These are phyloP conservation scores for Vigna radiata DNA, from an alignment of 306 rosid species.

Conservation along the genomic window DNA sequence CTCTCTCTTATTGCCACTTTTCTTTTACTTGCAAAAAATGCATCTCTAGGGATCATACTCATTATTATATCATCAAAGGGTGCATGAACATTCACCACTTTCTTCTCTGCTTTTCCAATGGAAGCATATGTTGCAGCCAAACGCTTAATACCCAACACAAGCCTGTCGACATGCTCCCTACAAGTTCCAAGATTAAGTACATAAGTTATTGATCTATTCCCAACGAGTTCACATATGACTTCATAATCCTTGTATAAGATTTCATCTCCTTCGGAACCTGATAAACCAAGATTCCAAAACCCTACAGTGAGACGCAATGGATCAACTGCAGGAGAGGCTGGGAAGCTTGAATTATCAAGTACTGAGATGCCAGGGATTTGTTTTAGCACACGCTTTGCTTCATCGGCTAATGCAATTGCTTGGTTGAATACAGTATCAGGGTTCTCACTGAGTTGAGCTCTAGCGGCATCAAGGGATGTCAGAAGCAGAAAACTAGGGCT, in stretches of 20 bases:
- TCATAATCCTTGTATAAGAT: slow-evolving; percentile 60
- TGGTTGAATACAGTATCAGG: slow-evolving; percentile 59
- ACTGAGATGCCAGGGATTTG: slow-evolving; percentile 63
- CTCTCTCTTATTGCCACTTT: slow-evolving; percentile 62
- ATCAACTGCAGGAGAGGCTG: slow-evolving; percentile 58
- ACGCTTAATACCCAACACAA: slow-evolving; percentile 66
- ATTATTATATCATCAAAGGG: slow-evolving; percentile 60
- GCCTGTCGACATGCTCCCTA: slow-evolving; percentile 66
- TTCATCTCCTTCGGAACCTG: slow-evolving; percentile 80
- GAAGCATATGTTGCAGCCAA: slow-evolving; percentile 47
- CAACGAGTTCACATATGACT: slow-evolving; percentile 80
- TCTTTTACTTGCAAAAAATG: slow-evolving; percentile 72
- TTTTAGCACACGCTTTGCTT: slow-evolving; percentile 53
- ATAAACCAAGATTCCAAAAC: slow-evolving; percentile 78
- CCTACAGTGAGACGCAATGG: slow-evolving; percentile 86
- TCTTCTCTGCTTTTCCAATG: slow-evolving; percentile 40
- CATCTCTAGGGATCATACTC: slow-evolving; percentile 83
- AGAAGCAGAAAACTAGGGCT: slow-evolving; percentile 91
- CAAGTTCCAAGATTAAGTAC: slow-evolving; percentile 78
- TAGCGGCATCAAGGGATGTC: slow-evolving; percentile 90
- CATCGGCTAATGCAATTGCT: slow-evolving; percentile 64
- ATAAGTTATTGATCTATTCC: slow-evolving; percentile 66
- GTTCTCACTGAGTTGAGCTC: slow-evolving; percentile 79
- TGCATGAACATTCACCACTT: slow-evolving; percentile 23
- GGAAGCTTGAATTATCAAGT: slow-evolving; percentile 59